These are phyloP conservation scores for Fusarium sarcochroum DNA, from an alignment of 2,329 filamentous ascomycete species.

Conservation along the genomic window DNA sequence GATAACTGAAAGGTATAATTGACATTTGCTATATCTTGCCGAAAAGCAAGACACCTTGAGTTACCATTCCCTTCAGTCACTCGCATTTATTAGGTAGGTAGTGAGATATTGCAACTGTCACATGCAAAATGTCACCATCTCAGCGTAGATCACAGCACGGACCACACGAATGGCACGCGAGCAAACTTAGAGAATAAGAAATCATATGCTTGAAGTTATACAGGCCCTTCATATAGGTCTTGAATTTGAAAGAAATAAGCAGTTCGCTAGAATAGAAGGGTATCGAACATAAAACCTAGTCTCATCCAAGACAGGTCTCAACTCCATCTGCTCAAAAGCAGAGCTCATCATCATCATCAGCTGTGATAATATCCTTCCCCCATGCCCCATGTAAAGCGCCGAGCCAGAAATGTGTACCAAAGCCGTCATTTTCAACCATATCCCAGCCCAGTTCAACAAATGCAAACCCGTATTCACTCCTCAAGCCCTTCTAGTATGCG, in stretches of 20 bases:
- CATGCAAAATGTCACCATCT: slow-evolving; percentile 22
- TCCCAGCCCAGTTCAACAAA: background rate
- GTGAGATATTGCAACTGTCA: slow-evolving; percentile 5
- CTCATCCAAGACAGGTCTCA: slow-evolving; percentile 44
- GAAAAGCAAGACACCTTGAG: background rate
- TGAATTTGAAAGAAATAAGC: slow-evolving; percentile 17
- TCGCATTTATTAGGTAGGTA: no score
- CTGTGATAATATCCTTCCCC: slow-evolving; percentile 18
- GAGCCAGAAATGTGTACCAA: slow-evolving; percentile 29
- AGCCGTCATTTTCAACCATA: slow-evolving; percentile 17
- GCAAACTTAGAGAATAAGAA: no score
- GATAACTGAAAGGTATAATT: background rate
- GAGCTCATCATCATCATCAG: slow-evolving; percentile 30
- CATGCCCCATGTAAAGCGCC: slow-evolving; percentile 32
- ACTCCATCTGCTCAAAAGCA: slow-evolving; percentile 44
- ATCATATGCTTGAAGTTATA: background rate
- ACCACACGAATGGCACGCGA: slow-evolving; percentile 3
- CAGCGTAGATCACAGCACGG: slow-evolving; percentile 14
- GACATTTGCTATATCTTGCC: background rate
- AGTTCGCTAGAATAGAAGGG: slow-evolving; percentile 45
- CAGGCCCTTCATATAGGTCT: background rate
- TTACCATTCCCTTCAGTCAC: background rate
- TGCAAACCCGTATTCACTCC: slow-evolving; percentile 48
- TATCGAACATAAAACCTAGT: slow-evolving; percentile 49
- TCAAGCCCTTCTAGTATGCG: slow-evolving; percentile 79